phyloP scores from a whole-genome alignment of 2,329 filamentous ascomycete species.

The Hymenoscyphus repandus region DNA sequence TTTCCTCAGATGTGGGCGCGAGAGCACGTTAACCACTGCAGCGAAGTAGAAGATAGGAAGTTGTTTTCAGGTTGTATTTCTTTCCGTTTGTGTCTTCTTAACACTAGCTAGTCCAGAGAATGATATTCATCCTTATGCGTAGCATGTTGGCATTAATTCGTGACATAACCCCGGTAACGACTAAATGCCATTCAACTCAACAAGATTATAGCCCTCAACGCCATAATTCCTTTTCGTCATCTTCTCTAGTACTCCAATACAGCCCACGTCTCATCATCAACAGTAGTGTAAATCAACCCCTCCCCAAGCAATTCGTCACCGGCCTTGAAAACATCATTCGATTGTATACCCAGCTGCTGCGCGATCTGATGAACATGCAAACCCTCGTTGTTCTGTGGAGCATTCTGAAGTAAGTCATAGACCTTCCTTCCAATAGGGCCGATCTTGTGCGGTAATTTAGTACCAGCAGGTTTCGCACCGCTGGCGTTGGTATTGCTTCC shows the following conservation, averaged over 20 bases:
- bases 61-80: neutral
- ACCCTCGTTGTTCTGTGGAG: conserved; percentile 73
- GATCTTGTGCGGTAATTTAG: conserved; percentile 36
- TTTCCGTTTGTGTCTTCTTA: neutral
- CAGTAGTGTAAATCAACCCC: conserved; percentile 81
- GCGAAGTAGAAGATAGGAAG: neutral
- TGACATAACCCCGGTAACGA: conserved; percentile 1
- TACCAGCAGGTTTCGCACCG: conserved; percentile 21
- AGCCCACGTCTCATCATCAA: conserved; percentile 90
- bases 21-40: too few relatives aligned
- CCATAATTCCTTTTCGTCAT: conserved; percentile 9
- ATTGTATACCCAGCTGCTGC: conserved; percentile 56
- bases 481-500: conserved; percentile 32
- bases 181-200: conserved; percentile 7
- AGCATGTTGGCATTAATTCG: conserved; percentile 3
- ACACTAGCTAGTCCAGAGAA: conserved; percentile 9
- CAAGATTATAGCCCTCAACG: conserved; percentile 11
- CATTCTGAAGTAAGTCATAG: conserved; percentile 61
- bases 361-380: conserved; percentile 76
- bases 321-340: conserved; percentile 67
- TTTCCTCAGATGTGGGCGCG: too few relatives aligned
- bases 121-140: conserved; percentile 1
- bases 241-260: conserved; percentile 59
- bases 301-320: conserved; percentile 72
- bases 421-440: conserved; percentile 61